Evolutionary conservation across 371 early-diverging fungal genomes (phyloP).

Genomic region (Apophysomyces elegans): DNA sequence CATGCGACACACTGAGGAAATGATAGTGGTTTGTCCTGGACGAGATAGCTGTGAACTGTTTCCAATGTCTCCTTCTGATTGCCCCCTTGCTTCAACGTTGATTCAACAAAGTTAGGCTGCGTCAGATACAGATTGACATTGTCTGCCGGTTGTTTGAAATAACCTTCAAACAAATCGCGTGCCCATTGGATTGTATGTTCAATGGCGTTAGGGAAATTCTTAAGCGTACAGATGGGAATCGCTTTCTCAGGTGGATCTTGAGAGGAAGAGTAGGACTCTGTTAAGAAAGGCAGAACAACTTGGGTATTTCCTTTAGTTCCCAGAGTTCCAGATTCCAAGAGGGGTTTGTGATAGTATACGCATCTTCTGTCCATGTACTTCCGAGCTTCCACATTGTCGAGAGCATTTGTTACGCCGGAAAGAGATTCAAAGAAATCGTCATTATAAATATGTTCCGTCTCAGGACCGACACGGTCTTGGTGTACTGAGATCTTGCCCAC

Average conservation of each 20-base stretch:
- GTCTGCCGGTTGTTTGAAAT: slow-evolving; percentile 92
- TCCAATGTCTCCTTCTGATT: slow-evolving; percentile 80
- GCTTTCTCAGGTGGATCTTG: slow-evolving; percentile 99
- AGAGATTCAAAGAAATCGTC: slow-evolving; percentile 92
- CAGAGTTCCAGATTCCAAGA: slow-evolving; percentile 99
- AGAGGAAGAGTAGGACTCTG: slow-evolving; percentile 99
- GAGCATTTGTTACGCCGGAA: slow-evolving; percentile 97
- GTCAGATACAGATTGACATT: slow-evolving; percentile 92
- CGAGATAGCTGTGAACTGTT: slow-evolving; percentile 72
- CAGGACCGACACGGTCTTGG: slow-evolving; percentile 96
- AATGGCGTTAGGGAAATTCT: slow-evolving; percentile 99
- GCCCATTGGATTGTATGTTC: slow-evolving; percentile 99
- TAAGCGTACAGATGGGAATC: slow-evolving; percentile 99
- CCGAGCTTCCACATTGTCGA: slow-evolving; percentile 99
- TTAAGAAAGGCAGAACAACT: slow-evolving; percentile 92
- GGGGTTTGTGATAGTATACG: slow-evolving; percentile 94
- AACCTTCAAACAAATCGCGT: slow-evolving; percentile 96
- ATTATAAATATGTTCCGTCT: slow-evolving; percentile 96
- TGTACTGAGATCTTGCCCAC: slow-evolving; percentile 81
- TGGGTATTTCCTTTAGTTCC: slow-evolving; percentile 99
- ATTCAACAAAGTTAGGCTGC: slow-evolving; percentile 82
- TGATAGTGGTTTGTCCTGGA: slow-evolving; percentile 75
- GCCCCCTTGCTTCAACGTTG: slow-evolving; percentile 79
- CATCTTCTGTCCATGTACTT: slow-evolving; percentile 98
- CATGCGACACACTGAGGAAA: slow-evolving; percentile 94